phyloP scores from a whole-genome alignment of 495 filamentous ascomycete species.

The Penicillium flavigenum region DNA sequence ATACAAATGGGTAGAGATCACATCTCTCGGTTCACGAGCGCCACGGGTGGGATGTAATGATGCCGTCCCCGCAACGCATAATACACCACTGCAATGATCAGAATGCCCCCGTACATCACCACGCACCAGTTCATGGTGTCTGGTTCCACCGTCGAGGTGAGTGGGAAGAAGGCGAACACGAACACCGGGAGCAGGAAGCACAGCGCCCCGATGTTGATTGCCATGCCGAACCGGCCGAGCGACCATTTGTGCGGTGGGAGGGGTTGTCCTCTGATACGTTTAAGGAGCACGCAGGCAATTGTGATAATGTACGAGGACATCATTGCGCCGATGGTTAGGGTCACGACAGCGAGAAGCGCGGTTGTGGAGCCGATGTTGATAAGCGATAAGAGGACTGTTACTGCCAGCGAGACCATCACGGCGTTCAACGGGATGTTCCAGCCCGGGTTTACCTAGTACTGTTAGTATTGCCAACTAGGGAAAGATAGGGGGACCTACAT shows the following conservation, averaged over 20 bases:
- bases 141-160: constrained; percentile 25
- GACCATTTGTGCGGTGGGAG: neutral
- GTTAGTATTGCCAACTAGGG: neutral
- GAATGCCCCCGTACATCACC: constrained; percentile 36
- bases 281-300: constrained; percentile 40
- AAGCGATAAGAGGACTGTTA: constrained; percentile 50
- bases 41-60: constrained; percentile 22
- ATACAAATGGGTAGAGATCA: neutral
- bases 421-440: constrained; percentile 54
- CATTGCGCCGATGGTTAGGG: constrained; percentile 42
- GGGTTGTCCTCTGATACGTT: constrained; percentile 20
- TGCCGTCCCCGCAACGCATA: constrained; percentile 24
- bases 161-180: constrained; percentile 42
- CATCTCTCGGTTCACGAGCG: constrained; percentile 15
- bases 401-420: constrained; percentile 39
- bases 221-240: neutral
- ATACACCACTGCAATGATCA: constrained; percentile 28
- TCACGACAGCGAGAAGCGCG: constrained; percentile 57
- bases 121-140: constrained; percentile 45
- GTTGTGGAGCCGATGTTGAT: constrained; percentile 59
- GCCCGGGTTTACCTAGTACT: constrained; percentile 13
- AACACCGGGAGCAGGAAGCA: constrained; percentile 22
- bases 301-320: constrained; percentile 45
- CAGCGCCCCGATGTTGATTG: neutral
- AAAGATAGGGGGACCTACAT: constrained; percentile 19